Base-by-base conservation (phyloP, 768 basidiomycete genomes). In the Tylopilus sp. region DNA sequence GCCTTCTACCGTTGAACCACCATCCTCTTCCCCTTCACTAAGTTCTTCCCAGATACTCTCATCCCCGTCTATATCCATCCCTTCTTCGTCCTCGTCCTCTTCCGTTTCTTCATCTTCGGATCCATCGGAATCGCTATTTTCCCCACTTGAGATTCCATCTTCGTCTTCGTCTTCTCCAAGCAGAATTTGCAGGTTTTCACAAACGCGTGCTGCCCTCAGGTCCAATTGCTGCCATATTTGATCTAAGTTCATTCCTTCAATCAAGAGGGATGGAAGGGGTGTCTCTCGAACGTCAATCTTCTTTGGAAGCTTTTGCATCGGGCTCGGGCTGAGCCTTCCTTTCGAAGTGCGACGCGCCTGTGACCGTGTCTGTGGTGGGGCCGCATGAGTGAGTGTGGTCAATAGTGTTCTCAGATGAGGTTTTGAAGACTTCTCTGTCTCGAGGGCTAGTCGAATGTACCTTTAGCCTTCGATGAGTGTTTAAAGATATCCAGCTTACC, bases 221-320 rank as follows among this genome's bases (percentile, higher is more conserved):
- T 98, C 96, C 50, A 98, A 69, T 72, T 99, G 96, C 36, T 86
- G 86, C 96, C 96, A 99, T 25, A 98, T 75, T 68, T 96, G 94
- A 52, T 91, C 89, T 22, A 82, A 78, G 59, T 85, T 87, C 82
- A 97, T 86, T 17, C 80, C 86, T 21, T 92, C 83, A 13, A 85
- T 75, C 54, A 84, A 89, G 19, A 99, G 79, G 31, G 80, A 81
- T 8, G 82, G 74, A 3, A 98, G 69, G 7, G 94, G 94, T 1
- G 96, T 97, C 24, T 72, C 72, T 46, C 74, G 64, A 45, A 85
- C 74, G 12, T 69, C 49, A 5, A 65, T 43, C 40, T 65, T 70
- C 28, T 67, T 63, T 31, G 54, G 69, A 16, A 67, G 62, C n/a
- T 75, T 68, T n/a, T 67, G 59, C 16, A 60, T 57, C 22, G 66